Conservation (phyloP, 345 rosid species). For the Anastatica hierochuntica region DNA sequence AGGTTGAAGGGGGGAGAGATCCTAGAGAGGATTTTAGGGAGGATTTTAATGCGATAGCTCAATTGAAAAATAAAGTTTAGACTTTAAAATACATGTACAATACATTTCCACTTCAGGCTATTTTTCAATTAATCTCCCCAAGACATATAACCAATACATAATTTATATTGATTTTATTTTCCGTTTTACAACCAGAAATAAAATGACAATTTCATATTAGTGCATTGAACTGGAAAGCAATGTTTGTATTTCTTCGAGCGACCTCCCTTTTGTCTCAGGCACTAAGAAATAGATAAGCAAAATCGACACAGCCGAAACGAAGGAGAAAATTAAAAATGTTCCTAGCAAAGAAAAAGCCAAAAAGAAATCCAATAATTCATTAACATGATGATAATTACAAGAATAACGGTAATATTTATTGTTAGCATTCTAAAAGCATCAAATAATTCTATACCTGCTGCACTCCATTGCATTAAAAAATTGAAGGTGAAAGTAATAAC, state of each 20-base stretch:
- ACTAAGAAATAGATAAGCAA: slow-evolving; percentile 32
- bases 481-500: slow-evolving; percentile 34
- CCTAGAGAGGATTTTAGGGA: no score
- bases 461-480: slow-evolving; percentile 35
- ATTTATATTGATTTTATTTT: no score
- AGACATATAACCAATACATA: no score
- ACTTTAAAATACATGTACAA: no score
- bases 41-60: no score
- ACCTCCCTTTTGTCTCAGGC: slow-evolving; percentile 44
- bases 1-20: no score
- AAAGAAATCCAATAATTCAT: not conserved
- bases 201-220: no score
- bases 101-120: no score
- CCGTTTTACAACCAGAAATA: no score
- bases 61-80: no score
- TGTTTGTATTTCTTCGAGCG: not conserved
- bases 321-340: slow-evolving; percentile 34
- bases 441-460: slow-evolving; percentile 19
- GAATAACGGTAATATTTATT: no score
- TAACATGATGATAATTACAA: not conserved
- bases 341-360: slow-evolving; percentile 17
- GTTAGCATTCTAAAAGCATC: not conserved
- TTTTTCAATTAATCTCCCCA: no score
- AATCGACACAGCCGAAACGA: not conserved
- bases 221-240: not conserved